A percentile compares a stretch with the other conserved stretches of the same genome.
Evolutionary conservation across 352 stramenopile genomes (phyloP).

Genomic region (Phytopythium aichiense): DNA sequence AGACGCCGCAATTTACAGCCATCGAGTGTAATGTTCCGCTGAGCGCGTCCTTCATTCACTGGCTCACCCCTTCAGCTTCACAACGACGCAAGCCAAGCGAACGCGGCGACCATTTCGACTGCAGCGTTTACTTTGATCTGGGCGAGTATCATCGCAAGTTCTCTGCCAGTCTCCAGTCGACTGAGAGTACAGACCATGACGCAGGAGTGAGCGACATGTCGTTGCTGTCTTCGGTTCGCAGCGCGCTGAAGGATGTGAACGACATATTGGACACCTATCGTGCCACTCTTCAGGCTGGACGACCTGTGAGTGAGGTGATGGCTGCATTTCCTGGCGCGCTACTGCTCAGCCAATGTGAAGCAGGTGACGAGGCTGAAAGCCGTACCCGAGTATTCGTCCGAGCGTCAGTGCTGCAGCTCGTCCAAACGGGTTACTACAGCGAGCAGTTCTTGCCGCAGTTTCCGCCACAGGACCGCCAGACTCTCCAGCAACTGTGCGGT

Average conservation of each 20-base stretch:
- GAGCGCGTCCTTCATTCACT: conserved; percentile 29
- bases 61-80: conserved; percentile 10
- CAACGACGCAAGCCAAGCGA: not conserved
- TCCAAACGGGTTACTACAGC: conserved; percentile 34
- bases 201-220: not conserved
- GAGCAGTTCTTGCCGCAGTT: conserved; percentile 19
- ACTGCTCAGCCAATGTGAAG: not conserved
- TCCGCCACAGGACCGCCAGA: conserved; percentile 12
- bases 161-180: conserved; percentile 8
- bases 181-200: not conserved
- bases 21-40: conserved; percentile 31
- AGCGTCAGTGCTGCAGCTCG: conserved; percentile 33
- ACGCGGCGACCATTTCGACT: conserved; percentile 6
- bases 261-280: not conserved
- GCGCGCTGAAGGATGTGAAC: not conserved
- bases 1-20: conserved; percentile 26
- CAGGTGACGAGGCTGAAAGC: not conserved
- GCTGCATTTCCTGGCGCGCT: not conserved
- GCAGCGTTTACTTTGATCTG: conserved; percentile 36
- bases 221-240: not conserved
- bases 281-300: not conserved
- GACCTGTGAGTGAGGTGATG: not conserved
- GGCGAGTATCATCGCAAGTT: conserved; percentile 27
- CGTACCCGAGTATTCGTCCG: conserved; percentile 20
- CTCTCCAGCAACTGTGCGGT: conserved; percentile 27